These are phyloP conservation scores for Neofusicoccum cordaticola DNA, from an alignment of 2,329 filamentous ascomycete genomes.

Conservation along the genomic window DNA sequence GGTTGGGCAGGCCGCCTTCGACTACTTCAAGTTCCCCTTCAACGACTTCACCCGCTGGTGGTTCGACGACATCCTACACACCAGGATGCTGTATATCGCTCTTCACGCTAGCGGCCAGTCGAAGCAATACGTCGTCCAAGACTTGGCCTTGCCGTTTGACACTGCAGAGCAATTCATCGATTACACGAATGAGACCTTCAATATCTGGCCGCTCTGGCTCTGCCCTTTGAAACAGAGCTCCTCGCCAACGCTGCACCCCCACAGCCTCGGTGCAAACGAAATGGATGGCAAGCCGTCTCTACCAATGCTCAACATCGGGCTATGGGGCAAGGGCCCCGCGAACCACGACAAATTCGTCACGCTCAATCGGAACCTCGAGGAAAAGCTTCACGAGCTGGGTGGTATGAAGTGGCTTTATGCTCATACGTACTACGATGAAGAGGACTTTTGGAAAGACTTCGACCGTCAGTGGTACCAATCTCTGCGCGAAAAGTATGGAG, in stretches of 20 bases:
- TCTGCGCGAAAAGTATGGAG: constrained; percentile 58
- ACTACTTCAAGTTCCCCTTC: constrained; percentile 63
- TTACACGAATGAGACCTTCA: constrained; percentile 39
- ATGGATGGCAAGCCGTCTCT: constrained; percentile 10
- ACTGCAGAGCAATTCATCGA: constrained; percentile 45
- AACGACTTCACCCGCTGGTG: constrained; percentile 61
- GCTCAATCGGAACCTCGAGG: constrained; percentile 60
- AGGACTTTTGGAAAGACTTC: constrained; percentile 67
- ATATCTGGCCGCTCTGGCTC: constrained; percentile 49
- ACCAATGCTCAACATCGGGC: constrained; percentile 53
- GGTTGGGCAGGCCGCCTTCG: constrained; percentile 57
- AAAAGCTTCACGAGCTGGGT: constrained; percentile 55
- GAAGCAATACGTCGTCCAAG: constrained; percentile 63
- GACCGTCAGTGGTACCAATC: constrained; percentile 57
- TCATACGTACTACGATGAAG: constrained; percentile 64
- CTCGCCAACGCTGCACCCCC: not conserved
- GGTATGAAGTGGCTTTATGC: constrained; percentile 71
- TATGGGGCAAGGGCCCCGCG: constrained; percentile 62
- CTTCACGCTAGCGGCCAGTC: constrained; percentile 61
- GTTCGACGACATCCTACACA: constrained; percentile 63
- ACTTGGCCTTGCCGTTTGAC: constrained; percentile 51
- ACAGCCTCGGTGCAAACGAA: constrained; percentile 31
- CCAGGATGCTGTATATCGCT: constrained; percentile 64
- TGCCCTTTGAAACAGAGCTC: constrained; percentile 39
- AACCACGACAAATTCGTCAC: constrained; percentile 41